phyloP scores from a whole-genome alignment of 1,139 yeast genomes.

The Pichia sp. region DNA sequence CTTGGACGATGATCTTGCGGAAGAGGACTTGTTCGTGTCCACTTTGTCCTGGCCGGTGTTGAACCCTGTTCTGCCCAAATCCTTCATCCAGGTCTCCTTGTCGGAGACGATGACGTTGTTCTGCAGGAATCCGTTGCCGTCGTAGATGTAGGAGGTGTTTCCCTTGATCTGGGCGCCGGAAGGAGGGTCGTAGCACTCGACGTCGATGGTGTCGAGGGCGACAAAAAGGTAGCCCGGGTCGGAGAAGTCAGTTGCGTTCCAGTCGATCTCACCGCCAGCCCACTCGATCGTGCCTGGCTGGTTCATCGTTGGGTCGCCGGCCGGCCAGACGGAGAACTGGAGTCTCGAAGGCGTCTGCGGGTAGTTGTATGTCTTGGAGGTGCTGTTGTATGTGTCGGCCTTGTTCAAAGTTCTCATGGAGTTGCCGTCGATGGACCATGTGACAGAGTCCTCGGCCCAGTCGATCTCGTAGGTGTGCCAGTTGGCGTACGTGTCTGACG shows the following conservation, averaged over 20 bases:
- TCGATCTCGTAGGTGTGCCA: constrained; percentile 78
- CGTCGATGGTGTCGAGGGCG: constrained; percentile 51
- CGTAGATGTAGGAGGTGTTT: constrained; percentile 52
- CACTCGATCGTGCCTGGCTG: constrained; percentile 59
- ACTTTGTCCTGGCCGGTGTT: constrained; percentile 35
- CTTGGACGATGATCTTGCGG: constrained; percentile 5
- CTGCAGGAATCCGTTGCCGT: constrained; percentile 39
- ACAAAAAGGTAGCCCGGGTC: constrained; percentile 77
- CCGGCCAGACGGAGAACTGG: constrained; percentile 92
- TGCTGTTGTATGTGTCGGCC: constrained; percentile 63
- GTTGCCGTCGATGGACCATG: constrained; percentile 73
- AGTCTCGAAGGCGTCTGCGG: constrained; percentile 93
- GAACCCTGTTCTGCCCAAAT: constrained; percentile 59
- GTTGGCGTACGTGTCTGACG: constrained; percentile 54
- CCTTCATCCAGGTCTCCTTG: constrained; percentile 55
- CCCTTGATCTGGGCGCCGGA: constrained; percentile 42
- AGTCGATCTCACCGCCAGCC: constrained; percentile 37
- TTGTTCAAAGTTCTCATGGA: constrained; percentile 62
- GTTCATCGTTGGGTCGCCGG: constrained; percentile 90
- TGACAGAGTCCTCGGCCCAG: constrained; percentile 70
- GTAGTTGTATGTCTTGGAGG: constrained; percentile 53
- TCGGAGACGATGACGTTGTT: constrained; percentile 54
- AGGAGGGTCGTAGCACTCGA: constrained; percentile 72
- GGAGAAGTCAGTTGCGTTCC: constrained; percentile 71
- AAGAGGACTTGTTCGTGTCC: not conserved